A percentile compares a stretch with the other conserved stretches of the same genome.
Conservation (phyloP, 768 basidiomycete species). For the Hygrophorus pudorinus region DNA sequence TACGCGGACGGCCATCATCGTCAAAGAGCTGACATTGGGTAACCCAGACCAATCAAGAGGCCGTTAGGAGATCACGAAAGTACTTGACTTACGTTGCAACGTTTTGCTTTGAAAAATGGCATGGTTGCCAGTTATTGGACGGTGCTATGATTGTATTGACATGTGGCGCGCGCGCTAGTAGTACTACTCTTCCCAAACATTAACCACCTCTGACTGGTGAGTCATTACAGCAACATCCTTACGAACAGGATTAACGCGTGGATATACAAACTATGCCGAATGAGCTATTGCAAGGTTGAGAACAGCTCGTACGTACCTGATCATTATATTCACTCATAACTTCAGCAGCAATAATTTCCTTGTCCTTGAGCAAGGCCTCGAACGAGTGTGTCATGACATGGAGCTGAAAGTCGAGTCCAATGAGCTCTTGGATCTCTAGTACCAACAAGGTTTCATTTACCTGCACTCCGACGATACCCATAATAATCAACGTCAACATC, state of each 20-base stretch:
- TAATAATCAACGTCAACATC: constrained; percentile 60
- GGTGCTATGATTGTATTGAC: neutral
- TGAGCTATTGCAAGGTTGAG: neutral
- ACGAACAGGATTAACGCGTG: constrained; percentile 67
- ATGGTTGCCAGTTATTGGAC: too few species aligned
- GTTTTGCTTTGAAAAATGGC: neutral
- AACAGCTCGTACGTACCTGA: constrained; percentile 37
- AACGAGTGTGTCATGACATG: constrained; percentile 45
- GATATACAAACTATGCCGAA: constrained; percentile 64
- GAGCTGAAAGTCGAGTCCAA: constrained; percentile 24
- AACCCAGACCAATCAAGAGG: neutral
- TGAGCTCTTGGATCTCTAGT: neutral
- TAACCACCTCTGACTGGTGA: constrained; percentile 69
- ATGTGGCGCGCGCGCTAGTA: neutral
- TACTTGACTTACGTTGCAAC: constrained; percentile 12
- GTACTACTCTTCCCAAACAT: constrained; percentile 37
- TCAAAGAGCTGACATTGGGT: constrained; percentile 8
- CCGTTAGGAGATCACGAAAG: neutral
- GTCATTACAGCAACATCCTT: constrained; percentile 81
- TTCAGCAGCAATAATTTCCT: constrained; percentile 63
- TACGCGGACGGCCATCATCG: constrained; percentile 10
- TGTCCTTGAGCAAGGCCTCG: constrained; percentile 62
- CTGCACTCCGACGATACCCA: constrained; percentile 58
- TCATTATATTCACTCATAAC: constrained; percentile 80
- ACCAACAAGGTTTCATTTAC: constrained; percentile 26